These are phyloP conservation scores for Cerrena zonata DNA, from an alignment of 1,284 basidiomycete genomes.

Conservation along the genomic window DNA sequence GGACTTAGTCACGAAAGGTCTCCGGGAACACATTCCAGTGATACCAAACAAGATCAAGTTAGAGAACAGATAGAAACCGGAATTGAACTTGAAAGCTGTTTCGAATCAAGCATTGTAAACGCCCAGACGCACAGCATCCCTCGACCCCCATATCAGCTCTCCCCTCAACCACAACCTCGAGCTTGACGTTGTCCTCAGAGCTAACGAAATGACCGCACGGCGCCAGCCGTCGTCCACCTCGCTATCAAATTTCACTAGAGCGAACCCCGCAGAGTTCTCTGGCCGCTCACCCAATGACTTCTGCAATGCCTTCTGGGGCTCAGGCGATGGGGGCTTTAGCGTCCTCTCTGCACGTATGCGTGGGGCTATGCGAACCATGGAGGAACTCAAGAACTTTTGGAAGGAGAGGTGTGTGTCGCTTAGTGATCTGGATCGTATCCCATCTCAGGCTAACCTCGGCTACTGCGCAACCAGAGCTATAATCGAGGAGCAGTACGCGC, in stretches of 20 bases:
- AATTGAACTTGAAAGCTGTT: neutral
- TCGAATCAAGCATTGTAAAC: neutral
- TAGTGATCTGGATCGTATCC: neutral
- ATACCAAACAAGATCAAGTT: too few species aligned
- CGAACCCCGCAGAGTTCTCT: conserved; percentile 44
- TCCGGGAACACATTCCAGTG: too few species aligned
- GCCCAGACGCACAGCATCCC: neutral
- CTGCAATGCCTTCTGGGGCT: conserved; percentile 96
- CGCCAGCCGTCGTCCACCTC: conserved; percentile 73
- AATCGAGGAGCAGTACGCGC: conserved; percentile 95
- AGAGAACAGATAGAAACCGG: too few species aligned
- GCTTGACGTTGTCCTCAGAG: neutral
- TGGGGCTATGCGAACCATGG: conserved; percentile 79
- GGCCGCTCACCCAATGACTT: conserved; percentile 71
- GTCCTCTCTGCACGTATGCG: conserved; percentile 85
- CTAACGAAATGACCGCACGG: conserved; percentile 29
- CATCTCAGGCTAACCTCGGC: neutral
- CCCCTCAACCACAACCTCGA: neutral
- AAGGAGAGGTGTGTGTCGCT: conserved; percentile 69
- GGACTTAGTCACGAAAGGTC: too few species aligned
- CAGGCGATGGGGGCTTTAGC: conserved; percentile 82
- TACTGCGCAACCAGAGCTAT: conserved; percentile 53
- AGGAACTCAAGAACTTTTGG: conserved; percentile 83
- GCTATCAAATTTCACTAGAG: conserved; percentile 58
- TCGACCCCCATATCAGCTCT: neutral